phyloP scores from a whole-genome alignment of 2,329 filamentous ascomycete genomes.

The Bipolaris victoriae region DNA sequence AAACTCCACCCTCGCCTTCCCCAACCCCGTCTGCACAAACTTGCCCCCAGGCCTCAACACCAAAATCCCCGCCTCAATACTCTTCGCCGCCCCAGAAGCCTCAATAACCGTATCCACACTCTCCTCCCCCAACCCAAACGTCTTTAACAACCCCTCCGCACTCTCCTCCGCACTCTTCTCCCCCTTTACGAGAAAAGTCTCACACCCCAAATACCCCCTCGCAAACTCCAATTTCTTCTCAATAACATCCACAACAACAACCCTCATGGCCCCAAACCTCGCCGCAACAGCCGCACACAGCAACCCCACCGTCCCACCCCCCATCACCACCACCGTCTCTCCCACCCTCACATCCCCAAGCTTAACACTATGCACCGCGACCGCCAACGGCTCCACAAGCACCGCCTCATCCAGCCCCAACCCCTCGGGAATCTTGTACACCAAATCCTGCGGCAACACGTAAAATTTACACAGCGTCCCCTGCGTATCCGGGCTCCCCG shows the following conservation, averaged over 20 bases:
- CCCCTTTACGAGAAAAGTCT: constrained; percentile 69
- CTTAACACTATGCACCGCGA: constrained; percentile 84
- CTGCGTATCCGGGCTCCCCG: constrained; percentile 67
- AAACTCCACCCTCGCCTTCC: constrained; percentile 88
- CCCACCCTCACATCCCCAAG: constrained; percentile 78
- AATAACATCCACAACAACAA: constrained; percentile 92
- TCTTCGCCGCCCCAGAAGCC: constrained; percentile 90
- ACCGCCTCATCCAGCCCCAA: constrained; percentile 91
- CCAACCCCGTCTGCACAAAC: constrained; percentile 93
- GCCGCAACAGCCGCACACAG: constrained; percentile 77
- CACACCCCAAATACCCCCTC: constrained; percentile 74
- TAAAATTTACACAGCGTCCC: constrained; percentile 87
- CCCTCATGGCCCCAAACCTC: constrained; percentile 72
- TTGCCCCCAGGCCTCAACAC: constrained; percentile 89
- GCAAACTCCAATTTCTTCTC: constrained; percentile 82
- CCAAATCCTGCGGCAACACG: constrained; percentile 88
- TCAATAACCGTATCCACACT: constrained; percentile 81
- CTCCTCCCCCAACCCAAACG: constrained; percentile 65
- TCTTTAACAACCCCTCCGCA: constrained; percentile 59
- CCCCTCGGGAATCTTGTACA: constrained; percentile 81
- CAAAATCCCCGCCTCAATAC: constrained; percentile 83
- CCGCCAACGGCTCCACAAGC: constrained; percentile 84
- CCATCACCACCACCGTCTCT: constrained; percentile 85
- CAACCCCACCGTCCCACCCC: constrained; percentile 89
- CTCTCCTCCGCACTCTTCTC: constrained; percentile 69